A percentile compares a stretch with the other conserved stretches of the same genome.
Conservation (phyloP, 192 early-diverging fungal genomes). For the Haplosporangium gracile region DNA sequence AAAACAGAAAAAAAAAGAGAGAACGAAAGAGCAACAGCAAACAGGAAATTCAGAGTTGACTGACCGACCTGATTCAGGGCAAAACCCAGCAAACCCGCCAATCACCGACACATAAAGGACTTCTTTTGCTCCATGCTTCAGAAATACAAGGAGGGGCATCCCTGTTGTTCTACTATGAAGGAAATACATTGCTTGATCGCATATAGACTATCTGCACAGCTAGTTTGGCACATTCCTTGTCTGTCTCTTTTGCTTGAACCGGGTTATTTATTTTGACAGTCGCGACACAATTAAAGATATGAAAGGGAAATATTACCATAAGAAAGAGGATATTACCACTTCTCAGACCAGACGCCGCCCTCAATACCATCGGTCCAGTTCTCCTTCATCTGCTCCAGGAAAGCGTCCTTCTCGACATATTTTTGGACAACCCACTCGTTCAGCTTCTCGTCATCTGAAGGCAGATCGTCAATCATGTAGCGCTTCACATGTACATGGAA, state of each 20-base stretch:
- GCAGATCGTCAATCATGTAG: conserved; percentile 76
- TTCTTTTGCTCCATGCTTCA: neutral
- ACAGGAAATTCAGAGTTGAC: neutral
- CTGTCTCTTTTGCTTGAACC: neutral
- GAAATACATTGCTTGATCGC: no score
- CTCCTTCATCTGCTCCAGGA: conserved; percentile 73
- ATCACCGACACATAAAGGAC: neutral
- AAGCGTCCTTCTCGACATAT: conserved; percentile 89
- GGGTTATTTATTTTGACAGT: neutral
- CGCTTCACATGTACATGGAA: conserved; percentile 89
- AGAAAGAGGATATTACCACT: conserved; percentile 13
- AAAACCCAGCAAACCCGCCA: neutral
- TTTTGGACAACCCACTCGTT: conserved; percentile 79
- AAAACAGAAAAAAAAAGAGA: no score
- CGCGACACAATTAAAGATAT: neutral
- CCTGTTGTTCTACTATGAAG: neutral
- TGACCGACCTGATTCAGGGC: neutral
- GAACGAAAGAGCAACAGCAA: neutral
- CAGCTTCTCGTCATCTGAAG: conserved; percentile 78
- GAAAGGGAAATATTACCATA: neutral
- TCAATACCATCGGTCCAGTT: conserved; percentile 63
- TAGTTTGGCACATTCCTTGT: neutral
- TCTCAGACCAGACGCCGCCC: conserved; percentile 53
- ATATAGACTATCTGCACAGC: neutral
- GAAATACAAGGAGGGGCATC: neutral